These are phyloP conservation scores for Trichosanthes cucumerina DNA, from an alignment of 306 rosid genomes.

Conservation along the genomic window DNA sequence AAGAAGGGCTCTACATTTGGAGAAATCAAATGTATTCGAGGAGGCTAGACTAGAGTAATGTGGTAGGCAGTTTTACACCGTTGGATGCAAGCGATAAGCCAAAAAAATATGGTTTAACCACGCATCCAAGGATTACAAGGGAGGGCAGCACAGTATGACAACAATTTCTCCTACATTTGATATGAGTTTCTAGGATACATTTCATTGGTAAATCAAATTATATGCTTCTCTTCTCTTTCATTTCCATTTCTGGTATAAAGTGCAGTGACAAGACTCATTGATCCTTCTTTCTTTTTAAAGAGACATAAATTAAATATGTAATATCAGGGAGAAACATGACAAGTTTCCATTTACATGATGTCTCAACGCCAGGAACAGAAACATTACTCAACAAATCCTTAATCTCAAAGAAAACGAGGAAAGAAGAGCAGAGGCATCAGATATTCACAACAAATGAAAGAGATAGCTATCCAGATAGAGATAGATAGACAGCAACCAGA, in stretches of 20 bases:
- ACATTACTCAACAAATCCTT: neutral
- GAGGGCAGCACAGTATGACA: neutral
- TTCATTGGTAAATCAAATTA: neutral
- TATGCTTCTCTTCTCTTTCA: neutral
- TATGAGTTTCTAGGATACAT: neutral
- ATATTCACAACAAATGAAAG: neutral
- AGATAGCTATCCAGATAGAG: neutral
- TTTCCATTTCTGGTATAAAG: neutral
- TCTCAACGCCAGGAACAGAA: conserved; percentile 1
- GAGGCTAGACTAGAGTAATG: neutral
- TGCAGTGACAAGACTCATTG: neutral
- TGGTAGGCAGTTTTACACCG: neutral
- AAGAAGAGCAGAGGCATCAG: neutral
- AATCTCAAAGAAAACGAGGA: neutral
- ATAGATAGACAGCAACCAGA: neutral
- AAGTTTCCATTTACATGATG: neutral
- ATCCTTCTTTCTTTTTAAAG: neutral
- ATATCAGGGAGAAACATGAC: neutral
- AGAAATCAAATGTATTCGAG: neutral
- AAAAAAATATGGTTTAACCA: neutral
- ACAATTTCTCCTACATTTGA: neutral
- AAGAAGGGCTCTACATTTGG: neutral
- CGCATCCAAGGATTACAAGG: neutral
- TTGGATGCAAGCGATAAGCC: neutral
- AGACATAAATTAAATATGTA: neutral